phyloP scores from a whole-genome alignment of 1,284 basidiomycete genomes.

The Porodaedalea pini region DNA sequence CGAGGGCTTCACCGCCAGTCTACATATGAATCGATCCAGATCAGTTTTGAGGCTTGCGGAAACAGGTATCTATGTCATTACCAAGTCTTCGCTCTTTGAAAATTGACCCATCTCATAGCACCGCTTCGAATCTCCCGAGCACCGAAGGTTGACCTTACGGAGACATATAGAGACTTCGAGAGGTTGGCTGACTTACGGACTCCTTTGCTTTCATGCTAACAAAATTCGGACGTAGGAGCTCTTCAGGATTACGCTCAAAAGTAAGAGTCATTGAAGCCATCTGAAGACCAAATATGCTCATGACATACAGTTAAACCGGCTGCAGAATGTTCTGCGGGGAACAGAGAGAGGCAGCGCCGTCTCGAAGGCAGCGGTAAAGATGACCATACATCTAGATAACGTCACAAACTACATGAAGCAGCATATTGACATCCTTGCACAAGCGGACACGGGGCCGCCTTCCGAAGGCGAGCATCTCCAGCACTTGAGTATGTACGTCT shows the following conservation, averaged over 20 bases:
- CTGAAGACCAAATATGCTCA: background rate
- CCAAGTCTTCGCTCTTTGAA: background rate
- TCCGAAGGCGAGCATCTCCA: background rate
- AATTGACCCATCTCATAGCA: background rate
- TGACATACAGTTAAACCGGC: background rate
- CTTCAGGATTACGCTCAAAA: background rate
- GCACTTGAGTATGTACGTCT: background rate
- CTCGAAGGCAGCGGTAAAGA: background rate
- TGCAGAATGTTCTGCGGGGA: background rate
- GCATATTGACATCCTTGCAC: conserved; percentile 5
- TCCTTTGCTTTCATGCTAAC: background rate
- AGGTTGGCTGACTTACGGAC: background rate
- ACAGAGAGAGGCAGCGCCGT: background rate
- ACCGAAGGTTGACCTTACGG: conserved; percentile 1
- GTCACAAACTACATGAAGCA: conserved; percentile 8
- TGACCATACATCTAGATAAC: conserved; percentile 5
- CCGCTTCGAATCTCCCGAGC: background rate
- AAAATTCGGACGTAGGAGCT: background rate
- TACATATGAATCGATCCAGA: background rate
- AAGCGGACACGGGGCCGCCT: conserved; percentile 4
- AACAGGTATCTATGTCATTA: background rate
- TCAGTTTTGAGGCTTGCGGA: background rate
- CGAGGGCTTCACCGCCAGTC: background rate
- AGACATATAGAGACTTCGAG: conserved; percentile 1
- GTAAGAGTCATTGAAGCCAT: background rate